Base-by-base conservation (phyloP, 768 basidiomycete species). In the Sarcodon aspratus region DNA sequence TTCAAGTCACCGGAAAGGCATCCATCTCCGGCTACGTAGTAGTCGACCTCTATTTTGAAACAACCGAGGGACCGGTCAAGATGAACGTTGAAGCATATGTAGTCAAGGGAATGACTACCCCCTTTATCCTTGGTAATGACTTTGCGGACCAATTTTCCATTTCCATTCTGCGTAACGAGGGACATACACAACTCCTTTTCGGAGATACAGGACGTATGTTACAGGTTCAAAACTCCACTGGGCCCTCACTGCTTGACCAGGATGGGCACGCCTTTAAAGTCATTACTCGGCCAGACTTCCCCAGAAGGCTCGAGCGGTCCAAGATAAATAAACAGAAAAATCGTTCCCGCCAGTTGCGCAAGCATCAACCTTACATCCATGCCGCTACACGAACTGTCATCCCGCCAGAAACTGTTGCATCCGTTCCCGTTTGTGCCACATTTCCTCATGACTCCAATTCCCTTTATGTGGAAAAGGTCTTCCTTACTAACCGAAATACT, bases 131-230 rank as follows among this genome's bases (percentile, higher is more conserved):
- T 3, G 59, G 56, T 17, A 55, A 60, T 40, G 58, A 59, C 36
- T 59, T 57, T 40, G 51, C 63, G 4, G 64, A 65, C 51, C 60
- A 64, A 34, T 68, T 66, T 36, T 56, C 53, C 2, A 45, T 68
- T 4, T 64, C 66, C 0, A 37, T 66, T 1, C 38, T 61, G 2
- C n/a, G 60, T 36, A 10, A 55, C 11, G 50, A 53, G 27, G 45
- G 48, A 3, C 38, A 50, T 0, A 46, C 56, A 3, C 42, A 21
- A 18, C 13, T 63, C 2, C 6, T 11, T 0, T 61, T 63, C 36
- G 59, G 55, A 17, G 44, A 49, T 9, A 40, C 54, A 2, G 51
- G 53, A 15, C 37, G n/a, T n/a, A n/a, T n/a, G n/a, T n/a, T n/a
- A n/a, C n/a, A n/a, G n/a, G 51, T 8, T 1, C 32, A 12, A 36